Evolutionary conservation across 2,329 filamentous ascomycete species (phyloP).

Genomic region (Cladosporium cucumerinum): DNA sequence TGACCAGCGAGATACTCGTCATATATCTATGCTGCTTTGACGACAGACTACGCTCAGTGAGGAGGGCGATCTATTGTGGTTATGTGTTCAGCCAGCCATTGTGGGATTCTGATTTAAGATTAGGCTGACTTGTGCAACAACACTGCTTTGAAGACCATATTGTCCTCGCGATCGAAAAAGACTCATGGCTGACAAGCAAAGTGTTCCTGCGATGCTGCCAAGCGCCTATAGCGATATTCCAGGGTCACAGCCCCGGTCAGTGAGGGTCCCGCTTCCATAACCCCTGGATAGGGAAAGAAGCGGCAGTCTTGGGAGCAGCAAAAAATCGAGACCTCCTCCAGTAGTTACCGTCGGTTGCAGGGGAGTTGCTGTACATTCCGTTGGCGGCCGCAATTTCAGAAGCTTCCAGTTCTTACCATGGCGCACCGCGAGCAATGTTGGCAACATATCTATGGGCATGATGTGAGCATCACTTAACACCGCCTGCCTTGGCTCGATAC

Average conservation of each 20-base stretch:
- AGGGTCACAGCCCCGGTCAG: background rate
- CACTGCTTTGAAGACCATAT: background rate
- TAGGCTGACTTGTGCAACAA: no score
- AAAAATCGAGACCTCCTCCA: background rate
- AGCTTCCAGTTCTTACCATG: background rate
- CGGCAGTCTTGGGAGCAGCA: background rate
- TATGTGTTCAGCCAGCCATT: background rate
- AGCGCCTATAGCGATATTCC: background rate
- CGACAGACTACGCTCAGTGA: background rate
- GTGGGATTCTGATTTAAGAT: background rate
- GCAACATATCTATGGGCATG: background rate
- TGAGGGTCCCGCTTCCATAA: conserved; percentile 1
- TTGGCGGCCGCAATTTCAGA: background rate
- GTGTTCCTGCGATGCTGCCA: conserved; percentile 7
- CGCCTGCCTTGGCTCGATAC: background rate
- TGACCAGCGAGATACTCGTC: background rate
- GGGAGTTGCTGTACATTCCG: background rate
- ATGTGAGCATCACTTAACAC: background rate
- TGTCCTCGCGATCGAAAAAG: background rate
- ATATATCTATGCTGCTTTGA: background rate
- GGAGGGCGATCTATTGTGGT: background rate
- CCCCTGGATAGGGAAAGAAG: background rate
- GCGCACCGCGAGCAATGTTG: background rate
- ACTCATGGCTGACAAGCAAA: background rate
- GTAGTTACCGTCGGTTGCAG: background rate